Conservation (phyloP, 2,329 filamentous ascomycete genomes). For the Diaporthe longicolla region DNA sequence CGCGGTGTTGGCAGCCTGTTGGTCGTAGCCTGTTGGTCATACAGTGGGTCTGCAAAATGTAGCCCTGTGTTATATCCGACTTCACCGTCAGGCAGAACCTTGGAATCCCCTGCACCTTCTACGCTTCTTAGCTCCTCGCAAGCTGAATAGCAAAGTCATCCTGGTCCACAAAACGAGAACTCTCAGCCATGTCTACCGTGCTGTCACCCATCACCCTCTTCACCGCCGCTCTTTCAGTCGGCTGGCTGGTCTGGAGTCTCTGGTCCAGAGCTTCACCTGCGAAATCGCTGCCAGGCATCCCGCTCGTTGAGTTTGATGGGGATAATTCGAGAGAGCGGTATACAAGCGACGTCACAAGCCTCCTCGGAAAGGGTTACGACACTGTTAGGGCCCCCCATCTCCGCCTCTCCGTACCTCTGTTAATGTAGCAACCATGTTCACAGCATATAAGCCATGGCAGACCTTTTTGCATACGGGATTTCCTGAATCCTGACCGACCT, state of each 20-base stretch:
- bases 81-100: too few species aligned
- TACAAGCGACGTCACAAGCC: slow-evolving; percentile 1
- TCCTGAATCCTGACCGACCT: slow-evolving; percentile 14
- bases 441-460: slow-evolving; percentile 16
- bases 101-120: too few species aligned
- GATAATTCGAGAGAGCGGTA: slow-evolving; percentile 18
- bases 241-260: background rate
- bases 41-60: too few species aligned
- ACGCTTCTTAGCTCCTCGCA: too few species aligned
- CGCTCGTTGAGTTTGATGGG: slow-evolving; percentile 26
- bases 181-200: too few species aligned
- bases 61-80: too few species aligned
- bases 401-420: background rate
- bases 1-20: too few species aligned
- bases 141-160: too few species aligned
- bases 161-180: too few species aligned
- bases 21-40: too few species aligned
- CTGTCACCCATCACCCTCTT: background rate
- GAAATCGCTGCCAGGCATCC: background rate
- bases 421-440: background rate
- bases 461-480: slow-evolving; percentile 19
- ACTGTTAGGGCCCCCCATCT: background rate
- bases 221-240: background rate
- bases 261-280: background rate
- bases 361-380: slow-evolving; percentile 20